These are phyloP conservation scores for Fremontodendron californicum DNA, from an alignment of 345 rosid species.

Conservation along the genomic window DNA sequence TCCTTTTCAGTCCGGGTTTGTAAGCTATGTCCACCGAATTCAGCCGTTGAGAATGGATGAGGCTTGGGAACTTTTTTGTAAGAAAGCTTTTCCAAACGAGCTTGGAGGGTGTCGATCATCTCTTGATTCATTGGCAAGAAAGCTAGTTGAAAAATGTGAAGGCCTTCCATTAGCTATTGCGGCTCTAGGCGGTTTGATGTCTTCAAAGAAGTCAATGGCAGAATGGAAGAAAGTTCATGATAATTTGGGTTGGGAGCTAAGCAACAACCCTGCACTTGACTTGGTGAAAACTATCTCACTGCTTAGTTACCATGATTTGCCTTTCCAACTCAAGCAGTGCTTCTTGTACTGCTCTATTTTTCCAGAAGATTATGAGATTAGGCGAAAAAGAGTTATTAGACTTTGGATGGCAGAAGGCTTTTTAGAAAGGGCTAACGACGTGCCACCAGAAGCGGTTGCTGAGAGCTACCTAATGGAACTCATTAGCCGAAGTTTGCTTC, in stretches of 20 bases:
- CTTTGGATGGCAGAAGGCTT: conserved; percentile 28
- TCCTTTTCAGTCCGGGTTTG: not conserved
- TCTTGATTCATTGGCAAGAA: conserved; percentile 2
- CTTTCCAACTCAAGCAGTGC: conserved; percentile 5
- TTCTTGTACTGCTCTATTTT: conserved; percentile 10
- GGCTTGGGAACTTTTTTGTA: conserved; percentile 18
- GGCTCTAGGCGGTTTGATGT: conserved; percentile 19
- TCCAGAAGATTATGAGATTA: not conserved
- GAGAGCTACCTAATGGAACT: conserved; percentile 35
- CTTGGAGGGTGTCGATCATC: not conserved
- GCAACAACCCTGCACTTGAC: conserved; percentile 16
- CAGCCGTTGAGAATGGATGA: conserved; percentile 3
- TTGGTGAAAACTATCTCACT: conserved; percentile 1
- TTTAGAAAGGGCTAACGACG: conserved; percentile 10
- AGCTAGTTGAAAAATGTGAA: conserved; percentile 9
- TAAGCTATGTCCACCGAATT: not conserved
- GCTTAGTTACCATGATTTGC: conserved; percentile 7
- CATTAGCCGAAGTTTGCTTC: conserved; percentile 36
- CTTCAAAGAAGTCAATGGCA: not conserved
- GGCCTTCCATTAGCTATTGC: conserved; percentile 8
- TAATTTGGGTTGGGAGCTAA: conserved; percentile 16
- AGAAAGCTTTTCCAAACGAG: conserved; percentile 12
- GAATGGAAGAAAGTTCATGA: conserved; percentile 22
- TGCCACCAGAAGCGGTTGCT: conserved; percentile 29
- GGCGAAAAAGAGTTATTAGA: not conserved